Percentiles rank a stretch among this genome's conserved stretches.
These are phyloP conservation scores for Leishmania major DNA, from an alignment of 208 protist genomes.

Conservation along the genomic window DNA sequence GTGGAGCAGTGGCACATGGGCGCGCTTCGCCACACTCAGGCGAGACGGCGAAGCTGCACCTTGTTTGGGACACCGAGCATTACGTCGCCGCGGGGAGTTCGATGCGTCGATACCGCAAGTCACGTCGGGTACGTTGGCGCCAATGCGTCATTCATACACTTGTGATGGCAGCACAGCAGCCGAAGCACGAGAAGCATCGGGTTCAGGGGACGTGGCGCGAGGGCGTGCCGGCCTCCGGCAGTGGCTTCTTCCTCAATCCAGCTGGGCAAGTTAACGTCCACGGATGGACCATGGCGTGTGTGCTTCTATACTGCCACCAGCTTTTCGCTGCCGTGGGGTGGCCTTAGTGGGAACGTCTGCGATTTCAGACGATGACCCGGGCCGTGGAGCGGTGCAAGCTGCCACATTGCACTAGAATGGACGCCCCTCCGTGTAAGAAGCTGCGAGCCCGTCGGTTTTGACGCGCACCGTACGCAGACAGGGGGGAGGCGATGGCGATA, in stretches of 20 bases:
- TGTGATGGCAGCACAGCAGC: neutral
- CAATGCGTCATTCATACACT: conserved; percentile 14
- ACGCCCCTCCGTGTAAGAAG: neutral
- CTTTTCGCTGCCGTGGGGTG: conserved; percentile 14
- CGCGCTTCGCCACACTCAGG: neutral
- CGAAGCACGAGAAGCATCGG: neutral
- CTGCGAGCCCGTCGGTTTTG: neutral
- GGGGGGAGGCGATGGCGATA: neutral
- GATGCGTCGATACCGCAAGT: conserved; percentile 22
- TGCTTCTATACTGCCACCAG: conserved; percentile 36
- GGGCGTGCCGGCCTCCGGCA: neutral
- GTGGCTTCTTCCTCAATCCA: conserved; percentile 1
- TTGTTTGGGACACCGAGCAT: neutral
- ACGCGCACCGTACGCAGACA: neutral
- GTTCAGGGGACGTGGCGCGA: neutral
- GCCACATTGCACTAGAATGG: neutral
- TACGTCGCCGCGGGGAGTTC: conserved; percentile 5
- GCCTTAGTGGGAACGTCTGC: neutral
- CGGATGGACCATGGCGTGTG: conserved; percentile 34
- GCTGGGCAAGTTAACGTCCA: neutral
- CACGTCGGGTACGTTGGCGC: conserved; percentile 26
- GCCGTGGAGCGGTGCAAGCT: neutral
- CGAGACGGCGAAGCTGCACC: neutral
- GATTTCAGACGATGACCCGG: neutral
- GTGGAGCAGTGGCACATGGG: neutral